These are phyloP conservation scores for Debaryomyces sp. DNA, from an alignment of 1,139 yeast genomes.

Conservation along the genomic window DNA sequence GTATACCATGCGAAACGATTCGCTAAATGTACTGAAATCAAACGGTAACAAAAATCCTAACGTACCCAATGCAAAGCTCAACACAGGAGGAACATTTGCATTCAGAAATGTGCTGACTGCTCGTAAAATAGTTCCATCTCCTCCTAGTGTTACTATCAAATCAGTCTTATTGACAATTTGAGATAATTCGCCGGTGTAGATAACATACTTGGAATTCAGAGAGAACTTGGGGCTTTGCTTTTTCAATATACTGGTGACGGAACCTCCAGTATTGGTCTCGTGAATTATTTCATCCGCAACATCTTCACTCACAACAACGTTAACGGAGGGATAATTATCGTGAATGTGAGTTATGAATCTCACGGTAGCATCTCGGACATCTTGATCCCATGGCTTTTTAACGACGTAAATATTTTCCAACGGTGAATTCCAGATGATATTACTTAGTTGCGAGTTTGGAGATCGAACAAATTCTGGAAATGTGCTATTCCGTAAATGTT, in stretches of 20 bases:
- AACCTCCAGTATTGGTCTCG: constrained; percentile 22
- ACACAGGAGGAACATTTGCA: constrained; percentile 79
- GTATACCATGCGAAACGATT: constrained; percentile 68
- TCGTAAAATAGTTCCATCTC: constrained; percentile 90
- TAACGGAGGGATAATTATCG: constrained; percentile 64
- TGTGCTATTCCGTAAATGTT: constrained; percentile 14
- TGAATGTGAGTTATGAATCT: constrained; percentile 61
- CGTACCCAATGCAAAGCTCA: constrained; percentile 89
- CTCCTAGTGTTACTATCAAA: constrained; percentile 83
- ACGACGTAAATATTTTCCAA: constrained; percentile 75
- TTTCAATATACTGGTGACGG: constrained; percentile 14
- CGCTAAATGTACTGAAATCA: constrained; percentile 61
- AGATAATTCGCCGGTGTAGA: constrained; percentile 58
- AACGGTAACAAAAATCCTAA: constrained; percentile 89
- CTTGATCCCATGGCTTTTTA: constrained; percentile 79
- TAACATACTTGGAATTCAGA: constrained; percentile 9
- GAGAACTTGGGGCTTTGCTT: constrained; percentile 12
- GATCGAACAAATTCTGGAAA: constrained; percentile 46
- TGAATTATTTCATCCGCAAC: constrained; percentile 70
- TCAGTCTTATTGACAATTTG: constrained; percentile 66
- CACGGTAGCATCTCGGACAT: constrained; percentile 68
- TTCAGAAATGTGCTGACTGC: constrained; percentile 70
- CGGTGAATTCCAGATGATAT: constrained; percentile 49
- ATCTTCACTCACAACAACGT: constrained; percentile 74
- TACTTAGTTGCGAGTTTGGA: constrained; percentile 51